phyloP scores from a whole-genome alignment of 768 basidiomycete species.

The Termitomyces heimii region DNA sequence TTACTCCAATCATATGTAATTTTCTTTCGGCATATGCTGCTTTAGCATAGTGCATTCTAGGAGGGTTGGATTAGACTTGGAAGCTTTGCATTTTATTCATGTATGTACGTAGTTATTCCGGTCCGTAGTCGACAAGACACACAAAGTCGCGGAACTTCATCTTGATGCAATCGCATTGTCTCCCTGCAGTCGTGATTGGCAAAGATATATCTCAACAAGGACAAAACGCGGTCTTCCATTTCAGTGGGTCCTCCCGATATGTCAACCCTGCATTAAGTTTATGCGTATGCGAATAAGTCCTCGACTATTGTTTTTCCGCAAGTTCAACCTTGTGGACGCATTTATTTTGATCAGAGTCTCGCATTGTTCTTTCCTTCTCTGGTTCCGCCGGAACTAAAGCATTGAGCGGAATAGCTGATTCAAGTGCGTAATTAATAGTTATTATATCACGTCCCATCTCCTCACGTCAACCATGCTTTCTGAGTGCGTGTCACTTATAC shows the following conservation, averaged over 20 bases:
- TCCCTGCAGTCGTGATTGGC: background rate
- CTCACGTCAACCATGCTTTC: constrained; percentile 11
- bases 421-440: constrained; percentile 7
- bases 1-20: constrained; percentile 3
- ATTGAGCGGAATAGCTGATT: constrained; percentile 3
- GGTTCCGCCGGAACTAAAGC: constrained; percentile 1
- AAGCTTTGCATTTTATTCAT: background rate
- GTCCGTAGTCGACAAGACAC: background rate
- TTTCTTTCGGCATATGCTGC: background rate
- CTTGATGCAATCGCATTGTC: background rate
- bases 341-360: constrained; percentile 4
- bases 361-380: constrained; percentile 1
- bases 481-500: constrained; percentile 4
- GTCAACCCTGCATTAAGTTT: constrained; percentile 5
- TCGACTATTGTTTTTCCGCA: constrained; percentile 5
- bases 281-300: constrained; percentile 1
- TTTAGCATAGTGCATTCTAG: background rate
- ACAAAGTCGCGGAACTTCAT: background rate
- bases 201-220: background rate
- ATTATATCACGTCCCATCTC: background rate
- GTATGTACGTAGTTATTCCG: background rate
- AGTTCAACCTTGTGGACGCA: background rate
- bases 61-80: background rate
- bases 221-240: constrained; percentile 6
- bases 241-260: constrained; percentile 1